Evolutionary conservation across 23 red algal genomes (phyloP), one percentile per base, ranked within the genome.

Genomic region (Gracilaria gracilis): DNA sequence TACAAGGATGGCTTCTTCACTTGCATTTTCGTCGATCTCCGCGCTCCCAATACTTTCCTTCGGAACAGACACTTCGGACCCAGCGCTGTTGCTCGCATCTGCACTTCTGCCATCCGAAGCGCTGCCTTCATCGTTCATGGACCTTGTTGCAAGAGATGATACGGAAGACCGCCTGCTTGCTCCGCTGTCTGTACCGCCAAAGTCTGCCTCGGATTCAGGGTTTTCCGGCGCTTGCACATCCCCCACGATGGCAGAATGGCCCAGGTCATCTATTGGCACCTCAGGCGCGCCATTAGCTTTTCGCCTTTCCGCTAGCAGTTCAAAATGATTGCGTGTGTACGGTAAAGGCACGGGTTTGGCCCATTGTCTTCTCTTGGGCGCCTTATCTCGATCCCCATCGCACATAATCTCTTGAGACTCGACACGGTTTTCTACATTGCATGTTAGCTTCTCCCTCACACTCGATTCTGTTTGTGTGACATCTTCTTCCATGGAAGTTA

Each of bases 251-350:
- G 36, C 37, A 23, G 23, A 31, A 13, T 53, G 79, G 79, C 79
- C 58, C 0, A 86, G 24, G 34, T 86, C 62, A 21, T 86, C 82
- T 31, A 86, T 74, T 55, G 82, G 82, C 48, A 86, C 82, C 27
- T 82, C 79, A 2, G 62, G 61, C 0, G 61, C 36, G 21, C 36
- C 36, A 9, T 11, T 37, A 53, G 59, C 49, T 46, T n/a, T 55
- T 27, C 82, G 82, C 13, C 27, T 46, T 33, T 73, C 82, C 3
- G 38, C 36, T 15, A 86, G 36, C 2, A 86, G 59, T 47, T 69
- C 61, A 42, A 32, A 42, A 36, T 86, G 82, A 46, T 86, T 86
- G 1, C 61, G 61, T 50, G 82, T 86, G n/a, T 36, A 39, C 35
- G 47, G 21, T 38, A 86, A 36, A 13, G 40, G 36, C 21, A 27